A percentile compares a stretch with the other conserved stretches of the same genome.
Conservation (phyloP, 2,329 filamentous ascomycete genomes). For the Botrytis galanthina region DNA sequence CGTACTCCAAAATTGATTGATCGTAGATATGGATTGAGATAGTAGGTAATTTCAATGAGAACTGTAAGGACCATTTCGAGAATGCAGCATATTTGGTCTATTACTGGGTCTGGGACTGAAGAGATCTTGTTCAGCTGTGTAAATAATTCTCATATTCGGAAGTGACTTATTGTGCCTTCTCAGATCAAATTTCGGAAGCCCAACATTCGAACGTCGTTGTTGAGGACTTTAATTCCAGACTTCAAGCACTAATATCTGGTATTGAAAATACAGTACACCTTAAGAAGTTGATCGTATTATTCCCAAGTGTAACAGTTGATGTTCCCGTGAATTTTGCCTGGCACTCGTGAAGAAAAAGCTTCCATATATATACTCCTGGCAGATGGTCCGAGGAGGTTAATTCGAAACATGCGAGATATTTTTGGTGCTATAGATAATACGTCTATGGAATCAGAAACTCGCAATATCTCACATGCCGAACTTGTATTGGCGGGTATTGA, state of each 20-base stretch:
- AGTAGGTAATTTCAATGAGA: too few species aligned
- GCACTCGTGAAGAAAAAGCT: too few species aligned
- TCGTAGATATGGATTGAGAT: fast-evolving
- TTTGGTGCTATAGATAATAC: background rate
- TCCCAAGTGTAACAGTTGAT: too few species aligned
- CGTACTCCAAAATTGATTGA: background rate
- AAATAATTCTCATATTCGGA: background rate
- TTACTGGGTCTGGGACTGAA: fast-evolving
- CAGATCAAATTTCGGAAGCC: background rate
- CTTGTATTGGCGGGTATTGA: background rate
- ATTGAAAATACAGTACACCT: background rate
- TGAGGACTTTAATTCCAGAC: too few species aligned
- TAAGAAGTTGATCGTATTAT: background rate
- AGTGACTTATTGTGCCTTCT: background rate
- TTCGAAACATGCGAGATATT: fast-evolving
- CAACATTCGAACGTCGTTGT: background rate
- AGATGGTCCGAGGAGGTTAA: fast-evolving
- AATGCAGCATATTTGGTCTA: too few species aligned
- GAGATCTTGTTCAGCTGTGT: fast-evolving
- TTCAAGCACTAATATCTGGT: too few species aligned
- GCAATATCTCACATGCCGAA: fast-evolving
- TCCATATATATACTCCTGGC: too few species aligned
- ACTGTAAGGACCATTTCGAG: too few species aligned
- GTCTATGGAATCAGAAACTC: fast-evolving
- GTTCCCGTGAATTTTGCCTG: background rate